These are phyloP conservation scores for Nidula microcarpa DNA, from an alignment of 768 basidiomycete species.

Conservation along the genomic window DNA sequence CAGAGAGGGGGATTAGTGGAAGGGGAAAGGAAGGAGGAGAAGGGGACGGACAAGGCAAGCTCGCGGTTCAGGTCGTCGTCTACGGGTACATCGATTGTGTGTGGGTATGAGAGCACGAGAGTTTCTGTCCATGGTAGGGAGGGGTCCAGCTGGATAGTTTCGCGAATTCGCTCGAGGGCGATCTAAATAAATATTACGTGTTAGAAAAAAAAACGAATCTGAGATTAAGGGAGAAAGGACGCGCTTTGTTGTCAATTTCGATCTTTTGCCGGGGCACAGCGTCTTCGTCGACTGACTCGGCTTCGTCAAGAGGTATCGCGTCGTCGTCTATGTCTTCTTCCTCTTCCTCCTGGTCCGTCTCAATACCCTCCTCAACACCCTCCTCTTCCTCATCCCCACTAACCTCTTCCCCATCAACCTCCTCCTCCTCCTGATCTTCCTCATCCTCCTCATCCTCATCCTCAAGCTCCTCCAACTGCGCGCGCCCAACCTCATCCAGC, in stretches of 20 bases:
- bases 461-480: conserved; percentile 1
- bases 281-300: conserved; percentile 76
- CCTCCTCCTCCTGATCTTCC: conserved; percentile 22
- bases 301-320: conserved; percentile 64
- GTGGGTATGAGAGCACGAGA: conserved; percentile 65
- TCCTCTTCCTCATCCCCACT: conserved; percentile 42
- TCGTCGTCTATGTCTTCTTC: conserved; percentile 34
- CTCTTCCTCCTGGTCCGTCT: conserved; percentile 28
- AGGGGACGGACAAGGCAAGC: conserved; percentile 79
- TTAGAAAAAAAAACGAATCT: not conserved
- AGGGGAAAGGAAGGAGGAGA: not conserved
- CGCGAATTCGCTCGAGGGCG: conserved; percentile 78
- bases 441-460: conserved; percentile 10
- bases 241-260: conserved; percentile 76
- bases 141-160: conserved; percentile 70
- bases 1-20: not conserved
- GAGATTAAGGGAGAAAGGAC: conserved; percentile 14
- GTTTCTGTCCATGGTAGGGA: conserved; percentile 86
- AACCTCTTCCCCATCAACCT: conserved; percentile 24
- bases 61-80: conserved; percentile 92
- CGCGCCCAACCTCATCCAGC: too few relatives aligned
- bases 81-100: conserved; percentile 72
- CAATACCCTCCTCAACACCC: conserved; percentile 52
- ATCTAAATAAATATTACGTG: conserved; percentile 34
- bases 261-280: conserved; percentile 79